Percentiles rank a stretch among this genome's conserved stretches.
phyloP scores from a whole-genome alignment of 768 basidiomycete genomes.

The Leucocoprinus birnbaumii region DNA sequence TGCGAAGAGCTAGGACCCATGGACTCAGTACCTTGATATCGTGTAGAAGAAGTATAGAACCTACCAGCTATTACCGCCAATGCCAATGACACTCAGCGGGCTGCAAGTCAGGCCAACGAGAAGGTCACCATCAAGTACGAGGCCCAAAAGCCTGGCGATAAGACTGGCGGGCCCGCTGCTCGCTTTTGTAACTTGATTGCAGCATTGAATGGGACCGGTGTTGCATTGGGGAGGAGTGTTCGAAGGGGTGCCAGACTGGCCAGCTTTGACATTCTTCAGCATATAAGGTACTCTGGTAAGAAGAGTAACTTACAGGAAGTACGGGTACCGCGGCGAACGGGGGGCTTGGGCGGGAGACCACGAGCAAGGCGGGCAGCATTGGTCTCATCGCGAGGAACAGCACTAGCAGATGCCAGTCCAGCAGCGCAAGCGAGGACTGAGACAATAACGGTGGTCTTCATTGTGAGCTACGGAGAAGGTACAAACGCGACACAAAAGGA shows the following conservation, averaged over 20 bases:
- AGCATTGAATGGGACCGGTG: conserved; percentile 28
- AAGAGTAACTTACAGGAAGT: conserved; percentile 21
- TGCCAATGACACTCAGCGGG: conserved; percentile 27
- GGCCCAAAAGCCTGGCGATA: conserved; percentile 29
- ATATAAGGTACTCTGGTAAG: conserved; percentile 23
- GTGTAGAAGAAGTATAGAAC: conserved; percentile 2
- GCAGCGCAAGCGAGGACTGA: conserved; percentile 35
- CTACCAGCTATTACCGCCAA: conserved; percentile 31
- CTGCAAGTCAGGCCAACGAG: conserved; percentile 36
- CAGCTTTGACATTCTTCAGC: conserved; percentile 32
- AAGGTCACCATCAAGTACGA: conserved; percentile 22
- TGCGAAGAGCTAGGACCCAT: conserved; percentile 27
- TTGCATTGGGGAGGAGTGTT: conserved; percentile 26
- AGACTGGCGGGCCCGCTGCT: conserved; percentile 11
- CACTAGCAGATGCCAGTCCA: conserved; percentile 26
- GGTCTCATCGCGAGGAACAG: conserved; percentile 30
- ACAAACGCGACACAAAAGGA: conserved; percentile 15
- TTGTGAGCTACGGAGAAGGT: conserved; percentile 18
- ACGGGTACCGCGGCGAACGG: conserved; percentile 29
- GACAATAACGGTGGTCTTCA: conserved; percentile 40
- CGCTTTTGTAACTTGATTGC: conserved; percentile 27
- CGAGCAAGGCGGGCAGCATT: conserved; percentile 54
- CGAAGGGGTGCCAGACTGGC: conserved; percentile 26
- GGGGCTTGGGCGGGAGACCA: conserved; percentile 47
- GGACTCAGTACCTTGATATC: neutral